These are phyloP conservation scores for Nemophila menziesii DNA, from an alignment of 257 asterid genomes.

Conservation along the genomic window DNA sequence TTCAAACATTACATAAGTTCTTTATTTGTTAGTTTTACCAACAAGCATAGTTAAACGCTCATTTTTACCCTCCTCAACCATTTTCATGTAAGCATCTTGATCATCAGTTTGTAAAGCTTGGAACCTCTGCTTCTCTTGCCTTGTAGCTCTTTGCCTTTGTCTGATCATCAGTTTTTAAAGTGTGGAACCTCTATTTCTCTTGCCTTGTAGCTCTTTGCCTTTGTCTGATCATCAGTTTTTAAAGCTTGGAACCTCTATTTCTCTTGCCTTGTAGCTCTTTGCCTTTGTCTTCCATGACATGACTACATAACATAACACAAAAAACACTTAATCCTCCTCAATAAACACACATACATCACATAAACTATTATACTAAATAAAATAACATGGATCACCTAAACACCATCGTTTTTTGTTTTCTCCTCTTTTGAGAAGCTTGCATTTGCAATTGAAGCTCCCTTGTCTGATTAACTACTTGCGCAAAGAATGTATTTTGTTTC, in stretches of 20 bases:
- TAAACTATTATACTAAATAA: too few species aligned
- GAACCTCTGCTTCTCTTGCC: constrained; percentile 90
- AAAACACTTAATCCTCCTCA: too few species aligned
- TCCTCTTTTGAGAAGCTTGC: constrained; percentile 81
- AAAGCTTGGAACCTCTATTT: too few species aligned
- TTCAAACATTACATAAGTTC: too few species aligned
- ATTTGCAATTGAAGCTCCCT: constrained; percentile 90
- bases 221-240: too few species aligned
- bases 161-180: too few species aligned
- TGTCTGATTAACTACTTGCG: constrained; percentile 75
- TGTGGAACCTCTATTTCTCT: too few species aligned
- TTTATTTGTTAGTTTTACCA: constrained; percentile 93
- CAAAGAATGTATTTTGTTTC: constrained; percentile 71
- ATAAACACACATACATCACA: too few species aligned
- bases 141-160: constrained; percentile 96
- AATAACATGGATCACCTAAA: too few species aligned
- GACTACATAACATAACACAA: too few species aligned
- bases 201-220: too few species aligned
- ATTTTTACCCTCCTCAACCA: constrained; percentile 99
- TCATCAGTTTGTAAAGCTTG: constrained; percentile 98
- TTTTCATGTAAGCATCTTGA: constrained; percentile 98
- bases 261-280: too few species aligned
- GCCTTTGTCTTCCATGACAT: constrained; percentile 97
- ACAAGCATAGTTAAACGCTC: constrained; percentile 94
- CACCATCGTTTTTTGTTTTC: constrained; percentile 91